Evolutionary conservation across 1,139 yeast species (phyloP), one percentile per base, ranked within the genome.

Genomic region (Saccharomyces hybrid): DNA sequence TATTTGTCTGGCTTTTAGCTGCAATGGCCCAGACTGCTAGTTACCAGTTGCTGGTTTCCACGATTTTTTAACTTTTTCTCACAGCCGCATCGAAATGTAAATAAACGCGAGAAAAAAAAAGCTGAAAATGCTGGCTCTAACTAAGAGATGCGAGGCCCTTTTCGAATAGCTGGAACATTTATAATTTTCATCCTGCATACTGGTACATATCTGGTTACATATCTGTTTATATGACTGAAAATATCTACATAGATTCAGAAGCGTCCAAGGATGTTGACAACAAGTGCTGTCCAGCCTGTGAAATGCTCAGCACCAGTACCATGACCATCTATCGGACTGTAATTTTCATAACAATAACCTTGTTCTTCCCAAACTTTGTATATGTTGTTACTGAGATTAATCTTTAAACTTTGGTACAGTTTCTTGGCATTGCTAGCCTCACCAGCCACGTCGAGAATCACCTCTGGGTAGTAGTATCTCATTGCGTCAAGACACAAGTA

Each of bases 301-400:
- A 93, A 93, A 67, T 89, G 93, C 68, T 87, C 85, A 4, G 93
- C 95, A 7, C 98, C 90, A 63, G 82, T 81, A 1, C 91, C 88
- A 2, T 71, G 69, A 1, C 99, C 99, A 3, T 83, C 81, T 31
- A 66, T 70, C 57, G 89, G 95, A 61, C 88, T 84, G 68, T 93
- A 93, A 66, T 90, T 95, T 64, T 93, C 99, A 86, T 90, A 93
- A 3, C 89, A 89, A 66, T 79, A 88, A 0, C 97, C 97, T 0
- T 95, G 86, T 41, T 73, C 68, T 55, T 78, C 66, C 88, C 95
- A 90, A 63, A 87, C 82, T 25, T 76, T 69, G 65, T 75, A 81
- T 5, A 89, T 81, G 61, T 88, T 93, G 16, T 74, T 66, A 8
- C 91, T 88, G 52, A 93, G 66, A 61, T 88, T 88, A 14, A 67